These are phyloP conservation scores for Truncatella angustata DNA, from an alignment of 2,329 filamentous ascomycete species.

Conservation along the genomic window DNA sequence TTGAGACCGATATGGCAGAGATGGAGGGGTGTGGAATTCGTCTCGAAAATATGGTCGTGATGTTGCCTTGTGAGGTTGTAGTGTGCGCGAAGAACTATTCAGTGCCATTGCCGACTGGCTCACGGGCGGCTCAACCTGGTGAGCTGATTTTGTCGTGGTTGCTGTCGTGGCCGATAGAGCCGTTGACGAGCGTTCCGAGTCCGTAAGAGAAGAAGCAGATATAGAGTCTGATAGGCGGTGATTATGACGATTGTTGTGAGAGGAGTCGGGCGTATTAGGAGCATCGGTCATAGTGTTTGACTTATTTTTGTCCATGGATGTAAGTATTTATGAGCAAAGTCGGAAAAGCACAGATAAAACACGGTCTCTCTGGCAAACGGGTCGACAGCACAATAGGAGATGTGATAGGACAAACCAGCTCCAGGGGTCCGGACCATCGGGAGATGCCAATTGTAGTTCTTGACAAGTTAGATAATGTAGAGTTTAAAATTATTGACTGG, in stretches of 20 bases:
- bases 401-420: not conserved
- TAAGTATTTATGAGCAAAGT: not conserved
- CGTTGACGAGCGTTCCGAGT: not conserved
- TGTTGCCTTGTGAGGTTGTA: constrained; percentile 3
- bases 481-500: constrained; percentile 1
- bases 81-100: not conserved
- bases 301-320: not conserved
- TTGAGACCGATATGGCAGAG: constrained; percentile 8
- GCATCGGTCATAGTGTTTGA: constrained; percentile 4
- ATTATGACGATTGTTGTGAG: not conserved
- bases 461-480: not conserved
- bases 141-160: not conserved
- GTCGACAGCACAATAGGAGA: not conserved
- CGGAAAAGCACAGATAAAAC: not conserved
- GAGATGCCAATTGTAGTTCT: not conserved
- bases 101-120: constrained; percentile 5
- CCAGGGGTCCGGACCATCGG: not conserved
- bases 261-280: not conserved
- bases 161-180: not conserved
- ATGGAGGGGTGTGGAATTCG: not conserved
- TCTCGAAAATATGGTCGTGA: not conserved
- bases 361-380: constrained; percentile 2
- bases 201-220: not conserved
- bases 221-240: not conserved
- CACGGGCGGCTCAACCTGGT: not conserved